Conservation (phyloP, 2,329 filamentous ascomycete genomes). For the Penicillium sp. region DNA sequence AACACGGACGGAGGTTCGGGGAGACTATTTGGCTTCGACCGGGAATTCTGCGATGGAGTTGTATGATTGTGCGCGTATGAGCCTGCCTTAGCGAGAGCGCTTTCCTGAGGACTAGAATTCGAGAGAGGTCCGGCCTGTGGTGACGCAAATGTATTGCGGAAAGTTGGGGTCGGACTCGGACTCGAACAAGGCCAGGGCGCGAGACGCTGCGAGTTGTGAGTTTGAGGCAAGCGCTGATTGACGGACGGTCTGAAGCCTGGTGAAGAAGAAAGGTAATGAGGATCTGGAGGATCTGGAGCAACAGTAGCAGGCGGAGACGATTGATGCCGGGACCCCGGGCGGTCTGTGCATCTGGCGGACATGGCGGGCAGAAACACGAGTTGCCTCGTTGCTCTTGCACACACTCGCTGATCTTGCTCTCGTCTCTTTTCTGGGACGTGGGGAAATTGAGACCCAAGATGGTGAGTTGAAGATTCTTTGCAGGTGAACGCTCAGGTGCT, state of each 20-base stretch:
- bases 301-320: background rate
- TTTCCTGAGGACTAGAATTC: conserved; percentile 11
- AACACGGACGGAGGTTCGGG: background rate
- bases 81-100: conserved; percentile 17
- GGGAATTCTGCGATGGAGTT: conserved; percentile 6
- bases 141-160: background rate
- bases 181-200: background rate
- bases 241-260: background rate
- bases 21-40: background rate
- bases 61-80: background rate
- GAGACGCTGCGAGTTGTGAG: conserved; percentile 15
- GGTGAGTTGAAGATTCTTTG: conserved; percentile 22
- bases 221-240: conserved; percentile 5
- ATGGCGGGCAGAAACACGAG: conserved; percentile 22
- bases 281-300: conserved; percentile 4
- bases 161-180: background rate
- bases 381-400: background rate
- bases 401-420: background rate
- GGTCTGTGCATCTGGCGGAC: conserved; percentile 23
- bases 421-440: background rate
- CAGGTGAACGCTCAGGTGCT: background rate
- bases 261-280: background rate
- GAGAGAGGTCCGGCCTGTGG: background rate
- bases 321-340: conserved; percentile 4
- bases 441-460: conserved; percentile 22